A percentile compares a stretch with the other conserved stretches of the same genome.
phyloP scores from a whole-genome alignment of 345 rosid genomes.

The Noccaea caerulescens region DNA sequence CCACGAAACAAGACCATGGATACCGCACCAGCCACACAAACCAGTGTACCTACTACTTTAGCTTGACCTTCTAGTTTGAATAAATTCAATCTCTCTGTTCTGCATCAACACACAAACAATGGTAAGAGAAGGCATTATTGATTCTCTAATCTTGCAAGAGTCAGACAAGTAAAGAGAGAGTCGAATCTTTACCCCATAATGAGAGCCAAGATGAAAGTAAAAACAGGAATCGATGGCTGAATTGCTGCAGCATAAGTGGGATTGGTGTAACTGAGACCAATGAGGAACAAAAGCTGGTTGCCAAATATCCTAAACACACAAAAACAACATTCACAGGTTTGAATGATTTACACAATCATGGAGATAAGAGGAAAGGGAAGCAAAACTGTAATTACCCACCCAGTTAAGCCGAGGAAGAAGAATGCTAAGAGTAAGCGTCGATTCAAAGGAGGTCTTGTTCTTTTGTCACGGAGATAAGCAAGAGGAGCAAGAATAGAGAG shows the following conservation, averaged over 20 bases:
- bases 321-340: neutral
- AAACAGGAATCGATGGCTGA: conserved; percentile 96
- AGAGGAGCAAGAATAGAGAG: conserved; percentile 87
- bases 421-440: conserved; percentile 64
- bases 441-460: conserved; percentile 76
- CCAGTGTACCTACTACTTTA: conserved; percentile 82
- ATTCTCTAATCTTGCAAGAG: conserved; percentile 8
- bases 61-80: conserved; percentile 87
- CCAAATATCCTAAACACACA: conserved; percentile 76
- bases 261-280: conserved; percentile 93
- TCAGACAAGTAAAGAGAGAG: neutral
- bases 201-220: conserved; percentile 88
- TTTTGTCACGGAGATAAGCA: conserved; percentile 85
- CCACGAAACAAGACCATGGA: conserved; percentile 92
- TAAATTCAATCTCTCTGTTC: conserved; percentile 86
- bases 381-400: conserved; percentile 63
- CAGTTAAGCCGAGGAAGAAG: conserved; percentile 90
- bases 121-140: neutral
- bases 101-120: conserved; percentile 49
- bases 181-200: conserved; percentile 68
- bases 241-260: conserved; percentile 98
- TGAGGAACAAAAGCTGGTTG: conserved; percentile 90
- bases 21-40: conserved; percentile 84
- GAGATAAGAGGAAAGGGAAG: neutral
- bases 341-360: neutral